These are phyloP conservation scores for Tolypocladium sp. DNA, from an alignment of 2,329 filamentous ascomycete genomes.

Conservation along the genomic window DNA sequence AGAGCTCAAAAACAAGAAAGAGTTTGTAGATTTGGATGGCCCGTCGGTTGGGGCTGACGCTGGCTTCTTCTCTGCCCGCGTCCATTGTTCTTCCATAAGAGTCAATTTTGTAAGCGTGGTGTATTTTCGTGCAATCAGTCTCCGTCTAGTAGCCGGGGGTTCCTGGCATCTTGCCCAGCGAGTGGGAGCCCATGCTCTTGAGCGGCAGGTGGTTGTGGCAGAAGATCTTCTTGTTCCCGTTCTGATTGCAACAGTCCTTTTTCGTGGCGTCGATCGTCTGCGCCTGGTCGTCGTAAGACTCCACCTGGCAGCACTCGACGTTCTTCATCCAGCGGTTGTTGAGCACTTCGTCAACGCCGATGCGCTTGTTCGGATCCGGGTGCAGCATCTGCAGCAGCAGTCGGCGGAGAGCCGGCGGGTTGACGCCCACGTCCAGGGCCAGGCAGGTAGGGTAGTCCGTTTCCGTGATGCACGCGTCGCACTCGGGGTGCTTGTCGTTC, in stretches of 20 bases:
- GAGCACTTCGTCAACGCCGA: constrained; percentile 59
- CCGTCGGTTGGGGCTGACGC: not conserved
- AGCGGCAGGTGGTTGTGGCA: constrained; percentile 50
- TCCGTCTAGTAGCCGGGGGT: constrained; percentile 38
- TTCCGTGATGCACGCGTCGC: constrained; percentile 35
- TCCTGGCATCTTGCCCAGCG: constrained; percentile 47
- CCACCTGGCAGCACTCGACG: constrained; percentile 70
- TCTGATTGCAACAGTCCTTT: constrained; percentile 34
- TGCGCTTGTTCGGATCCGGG: constrained; percentile 62
- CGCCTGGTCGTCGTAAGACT: constrained; percentile 57
- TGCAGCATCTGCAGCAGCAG: constrained; percentile 76
- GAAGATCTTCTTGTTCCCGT: constrained; percentile 40
- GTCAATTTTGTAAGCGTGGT: not conserved
- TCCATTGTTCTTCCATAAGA: not conserved
- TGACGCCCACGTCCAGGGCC: constrained; percentile 56
- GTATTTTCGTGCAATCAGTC: not conserved
- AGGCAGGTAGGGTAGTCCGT: constrained; percentile 56
- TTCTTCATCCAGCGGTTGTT: constrained; percentile 64
- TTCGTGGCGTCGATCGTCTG: constrained; percentile 53
- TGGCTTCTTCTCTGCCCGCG: not conserved
- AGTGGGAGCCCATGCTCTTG: constrained; percentile 34
- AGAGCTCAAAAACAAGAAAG: not conserved
- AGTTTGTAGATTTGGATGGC: not conserved
- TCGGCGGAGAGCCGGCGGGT: constrained; percentile 58
- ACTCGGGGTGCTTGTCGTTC: constrained; percentile 42